phyloP scores from a whole-genome alignment of 345 rosid genomes.

The Aegle marmelos region DNA sequence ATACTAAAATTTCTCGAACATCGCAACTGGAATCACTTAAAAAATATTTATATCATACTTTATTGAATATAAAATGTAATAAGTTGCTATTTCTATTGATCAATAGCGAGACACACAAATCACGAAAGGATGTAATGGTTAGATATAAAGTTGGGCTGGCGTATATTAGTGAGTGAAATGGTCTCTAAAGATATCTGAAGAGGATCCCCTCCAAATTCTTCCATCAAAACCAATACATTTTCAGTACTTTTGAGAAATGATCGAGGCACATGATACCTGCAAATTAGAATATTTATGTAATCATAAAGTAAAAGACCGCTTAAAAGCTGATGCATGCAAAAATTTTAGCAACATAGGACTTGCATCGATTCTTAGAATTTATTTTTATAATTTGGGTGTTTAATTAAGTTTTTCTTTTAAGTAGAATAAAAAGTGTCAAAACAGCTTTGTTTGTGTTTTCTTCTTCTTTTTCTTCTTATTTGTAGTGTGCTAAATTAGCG shows the following conservation, averaged over 20 bases:
- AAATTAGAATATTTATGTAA: not conserved
- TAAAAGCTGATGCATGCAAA: too few species aligned
- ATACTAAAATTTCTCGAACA: too few species aligned
- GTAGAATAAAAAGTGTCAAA: too few species aligned
- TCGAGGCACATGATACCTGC: conserved; percentile 79
- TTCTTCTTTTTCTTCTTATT: too few species aligned
- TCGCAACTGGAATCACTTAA: not conserved
- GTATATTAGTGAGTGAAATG: conserved; percentile 23
- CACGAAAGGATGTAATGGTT: not conserved
- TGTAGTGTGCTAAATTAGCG: too few species aligned
- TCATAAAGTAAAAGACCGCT: too few species aligned
- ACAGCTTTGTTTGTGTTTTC: too few species aligned
- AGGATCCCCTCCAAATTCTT: conserved; percentile 75
- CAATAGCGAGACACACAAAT: too few species aligned
- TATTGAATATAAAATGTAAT: not conserved
- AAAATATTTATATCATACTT: not conserved
- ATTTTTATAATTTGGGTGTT: too few species aligned
- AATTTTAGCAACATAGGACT: too few species aligned
- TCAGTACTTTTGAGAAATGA: conserved; percentile 50
- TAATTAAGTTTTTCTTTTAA: too few species aligned
- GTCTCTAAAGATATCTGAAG: conserved; percentile 47
- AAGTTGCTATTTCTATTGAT: not conserved
- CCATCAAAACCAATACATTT: conserved; percentile 57
- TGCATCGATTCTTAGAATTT: too few species aligned
- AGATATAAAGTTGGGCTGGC: not conserved